A percentile compares a stretch with the other conserved stretches of the same genome.
phyloP scores from a whole-genome alignment of 192 early-diverging fungal genomes.

The Rhizophagus clarus region DNA sequence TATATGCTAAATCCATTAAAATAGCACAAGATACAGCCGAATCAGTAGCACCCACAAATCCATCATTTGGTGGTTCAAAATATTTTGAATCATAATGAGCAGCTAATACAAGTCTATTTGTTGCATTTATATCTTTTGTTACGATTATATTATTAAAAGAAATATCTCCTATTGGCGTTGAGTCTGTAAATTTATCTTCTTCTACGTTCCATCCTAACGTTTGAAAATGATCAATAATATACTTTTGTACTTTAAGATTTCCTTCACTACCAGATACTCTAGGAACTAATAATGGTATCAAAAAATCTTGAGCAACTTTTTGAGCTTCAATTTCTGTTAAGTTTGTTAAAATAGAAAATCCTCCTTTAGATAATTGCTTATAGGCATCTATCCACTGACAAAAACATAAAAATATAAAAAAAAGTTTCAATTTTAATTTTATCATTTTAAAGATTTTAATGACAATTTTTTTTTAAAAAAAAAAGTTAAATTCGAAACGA shows the following conservation, averaged over 20 bases:
- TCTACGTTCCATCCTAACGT: slow-evolving; percentile 79
- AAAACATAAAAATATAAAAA: background rate
- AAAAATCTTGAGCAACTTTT: background rate
- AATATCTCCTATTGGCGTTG: slow-evolving; percentile 77
- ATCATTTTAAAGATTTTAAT: background rate
- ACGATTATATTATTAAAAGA: slow-evolving; percentile 87
- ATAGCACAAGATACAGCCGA: slow-evolving; percentile 91
- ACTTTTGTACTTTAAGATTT: slow-evolving; percentile 69
- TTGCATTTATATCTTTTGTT: slow-evolving; percentile 79
- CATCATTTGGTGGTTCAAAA: slow-evolving; percentile 49
- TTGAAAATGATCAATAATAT: slow-evolving; percentile 66
- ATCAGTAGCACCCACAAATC: slow-evolving; percentile 89
- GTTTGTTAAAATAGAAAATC: background rate
- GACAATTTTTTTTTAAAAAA: too few relatives aligned
- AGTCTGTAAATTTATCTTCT: slow-evolving; percentile 71
- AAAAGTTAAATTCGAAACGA: too few relatives aligned
- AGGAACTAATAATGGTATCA: slow-evolving; percentile 68
- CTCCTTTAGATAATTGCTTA: background rate
- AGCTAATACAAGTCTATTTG: slow-evolving; percentile 76
- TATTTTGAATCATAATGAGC: slow-evolving; percentile 96
- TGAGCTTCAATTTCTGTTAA: background rate
- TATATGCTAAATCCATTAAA: slow-evolving; percentile 79
- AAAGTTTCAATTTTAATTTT: background rate
- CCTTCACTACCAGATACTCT: slow-evolving; percentile 78
- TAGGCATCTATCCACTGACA: background rate